Evolutionary conservation across 2,329 filamentous ascomycete genomes (phyloP).

Genomic region (Teratosphaeria zuluensis): DNA sequence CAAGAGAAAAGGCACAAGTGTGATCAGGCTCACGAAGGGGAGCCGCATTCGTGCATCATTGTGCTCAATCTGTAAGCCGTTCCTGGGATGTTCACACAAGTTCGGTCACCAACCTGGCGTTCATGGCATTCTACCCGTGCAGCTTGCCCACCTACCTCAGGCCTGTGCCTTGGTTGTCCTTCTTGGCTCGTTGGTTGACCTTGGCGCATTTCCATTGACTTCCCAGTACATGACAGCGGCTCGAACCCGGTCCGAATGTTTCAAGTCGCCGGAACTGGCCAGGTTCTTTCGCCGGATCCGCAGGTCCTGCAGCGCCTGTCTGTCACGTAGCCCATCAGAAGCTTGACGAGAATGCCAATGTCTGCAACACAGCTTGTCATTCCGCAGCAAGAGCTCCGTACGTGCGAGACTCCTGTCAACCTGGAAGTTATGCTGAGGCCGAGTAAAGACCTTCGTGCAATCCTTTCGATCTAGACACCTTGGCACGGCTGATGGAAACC

Average conservation of each 20-base stretch:
- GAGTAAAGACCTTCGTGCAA: too few species aligned
- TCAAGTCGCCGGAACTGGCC: background rate
- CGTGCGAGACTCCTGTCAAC: too few species aligned
- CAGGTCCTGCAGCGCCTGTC: too few species aligned
- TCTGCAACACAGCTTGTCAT: too few species aligned
- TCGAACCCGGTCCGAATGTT: background rate
- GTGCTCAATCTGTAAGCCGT: background rate
- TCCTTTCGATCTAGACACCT: background rate
- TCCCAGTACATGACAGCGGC: too few species aligned
- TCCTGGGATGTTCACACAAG: background rate
- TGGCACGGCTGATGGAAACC: background rate
- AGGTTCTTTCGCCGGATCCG: background rate
- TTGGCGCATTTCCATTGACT: background rate
- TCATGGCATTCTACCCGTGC: background rate
- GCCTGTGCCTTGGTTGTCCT: background rate
- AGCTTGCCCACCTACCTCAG: background rate
- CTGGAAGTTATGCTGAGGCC: too few species aligned
- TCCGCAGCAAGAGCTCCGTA: too few species aligned
- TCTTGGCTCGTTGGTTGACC: background rate
- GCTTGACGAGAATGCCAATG: too few species aligned
- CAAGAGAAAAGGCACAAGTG: background rate
- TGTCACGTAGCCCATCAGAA: too few species aligned
- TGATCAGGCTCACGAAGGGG: background rate
- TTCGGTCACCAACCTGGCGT: background rate
- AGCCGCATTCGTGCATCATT: background rate